A percentile compares a stretch with the other conserved stretches of the same genome.
Conservation (phyloP, 805 yeast species). For the Candida morakotiae region DNA sequence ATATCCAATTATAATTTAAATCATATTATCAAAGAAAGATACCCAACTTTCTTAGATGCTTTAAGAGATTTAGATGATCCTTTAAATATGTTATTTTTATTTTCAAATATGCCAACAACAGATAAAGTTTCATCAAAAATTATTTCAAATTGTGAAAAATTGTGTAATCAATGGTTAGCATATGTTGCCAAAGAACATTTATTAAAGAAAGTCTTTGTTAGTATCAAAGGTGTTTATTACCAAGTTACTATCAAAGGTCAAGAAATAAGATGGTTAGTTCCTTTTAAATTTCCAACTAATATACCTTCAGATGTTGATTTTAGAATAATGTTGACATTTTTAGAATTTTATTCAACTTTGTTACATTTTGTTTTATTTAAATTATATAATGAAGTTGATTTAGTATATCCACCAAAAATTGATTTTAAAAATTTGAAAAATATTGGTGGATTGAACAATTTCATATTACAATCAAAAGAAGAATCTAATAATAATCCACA, state of each 20-base stretch:
- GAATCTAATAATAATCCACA: slow-evolving; percentile 32
- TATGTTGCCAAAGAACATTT: slow-evolving; percentile 81
- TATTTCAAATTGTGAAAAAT: slow-evolving; percentile 80
- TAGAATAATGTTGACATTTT: slow-evolving; percentile 92
- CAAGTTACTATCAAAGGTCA: slow-evolving; percentile 89
- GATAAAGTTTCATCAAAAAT: slow-evolving; percentile 74
- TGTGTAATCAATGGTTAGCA: slow-evolving; percentile 95
- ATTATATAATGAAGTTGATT: slow-evolving; percentile 77
- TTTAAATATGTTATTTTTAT: slow-evolving; percentile 87
- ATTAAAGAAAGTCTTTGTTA: slow-evolving; percentile 85
- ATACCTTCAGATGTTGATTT: slow-evolving; percentile 93
- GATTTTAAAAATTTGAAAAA: slow-evolving; percentile 71
- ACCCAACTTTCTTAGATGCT: slow-evolving; percentile 91
- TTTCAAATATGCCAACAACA: slow-evolving; percentile 93
- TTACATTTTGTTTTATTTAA: slow-evolving; percentile 83
- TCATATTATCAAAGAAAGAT: slow-evolving; percentile 88
- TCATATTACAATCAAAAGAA: slow-evolving; percentile 59
- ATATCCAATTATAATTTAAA: slow-evolving; percentile 85
- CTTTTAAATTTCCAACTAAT: slow-evolving; percentile 94
- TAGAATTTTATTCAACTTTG: slow-evolving; percentile 92
- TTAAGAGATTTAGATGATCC: slow-evolving; percentile 94
- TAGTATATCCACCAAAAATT: slow-evolving; percentile 88
- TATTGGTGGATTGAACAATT: slow-evolving; percentile 85
- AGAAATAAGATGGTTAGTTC: slow-evolving; percentile 93
- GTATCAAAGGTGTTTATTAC: slow-evolving; percentile 95